A percentile compares a stretch with the other conserved stretches of the same genome.
Conservation (phyloP, 75 land plant genomes). For the Sequoiadendron giganteum region DNA sequence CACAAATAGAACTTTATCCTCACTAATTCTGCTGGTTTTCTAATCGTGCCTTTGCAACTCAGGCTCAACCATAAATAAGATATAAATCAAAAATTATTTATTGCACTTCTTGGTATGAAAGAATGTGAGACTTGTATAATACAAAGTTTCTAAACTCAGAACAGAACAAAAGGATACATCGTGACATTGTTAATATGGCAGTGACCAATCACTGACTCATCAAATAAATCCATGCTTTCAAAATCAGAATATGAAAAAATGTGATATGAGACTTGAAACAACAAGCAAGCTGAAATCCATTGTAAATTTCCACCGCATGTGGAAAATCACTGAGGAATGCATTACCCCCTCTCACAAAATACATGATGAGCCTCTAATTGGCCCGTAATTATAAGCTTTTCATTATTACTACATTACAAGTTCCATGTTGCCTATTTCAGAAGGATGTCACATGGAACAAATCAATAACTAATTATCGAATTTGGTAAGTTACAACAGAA, state of each 20-base stretch:
- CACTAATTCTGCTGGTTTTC: no score
- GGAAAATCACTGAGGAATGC: background rate
- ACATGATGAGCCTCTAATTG: background rate
- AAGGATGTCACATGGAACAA: background rate
- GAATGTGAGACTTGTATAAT: no score
- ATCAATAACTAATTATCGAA: background rate
- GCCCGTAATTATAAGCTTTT: background rate
- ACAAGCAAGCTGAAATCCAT: background rate
- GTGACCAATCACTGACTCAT: no score
- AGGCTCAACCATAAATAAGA: no score
- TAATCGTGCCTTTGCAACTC: no score
- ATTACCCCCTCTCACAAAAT: background rate
- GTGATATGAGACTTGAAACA: background rate
- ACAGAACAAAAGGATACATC: no score
- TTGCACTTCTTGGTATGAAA: no score
- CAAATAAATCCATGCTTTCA: no score
- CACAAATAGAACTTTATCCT: no score
- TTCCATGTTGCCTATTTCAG: background rate
- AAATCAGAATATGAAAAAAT: background rate
- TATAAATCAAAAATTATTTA: no score
- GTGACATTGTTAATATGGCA: no score
- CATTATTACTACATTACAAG: background rate
- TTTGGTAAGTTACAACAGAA: background rate
- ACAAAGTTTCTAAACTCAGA: no score
- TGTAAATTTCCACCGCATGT: background rate